Evolutionary conservation across 2,329 filamentous ascomycete species (phyloP).

Genomic region (Tolypocladium amazonense): DNA sequence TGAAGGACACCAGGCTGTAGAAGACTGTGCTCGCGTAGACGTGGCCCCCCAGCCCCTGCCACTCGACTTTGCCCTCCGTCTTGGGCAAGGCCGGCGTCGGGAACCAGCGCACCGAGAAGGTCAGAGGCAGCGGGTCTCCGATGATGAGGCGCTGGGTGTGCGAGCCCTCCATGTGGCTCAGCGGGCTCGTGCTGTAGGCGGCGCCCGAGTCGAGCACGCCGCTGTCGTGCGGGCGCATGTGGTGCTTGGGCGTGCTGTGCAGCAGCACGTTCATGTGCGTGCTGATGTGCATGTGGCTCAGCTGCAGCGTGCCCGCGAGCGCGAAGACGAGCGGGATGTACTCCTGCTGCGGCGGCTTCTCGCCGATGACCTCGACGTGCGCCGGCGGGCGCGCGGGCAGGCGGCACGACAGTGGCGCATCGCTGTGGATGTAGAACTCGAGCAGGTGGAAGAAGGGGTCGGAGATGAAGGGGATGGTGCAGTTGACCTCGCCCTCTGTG

Average conservation of each 20-base stretch:
- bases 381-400: slow-evolving; percentile 65
- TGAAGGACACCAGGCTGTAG: slow-evolving; percentile 49
- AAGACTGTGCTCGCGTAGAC: slow-evolving; percentile 54
- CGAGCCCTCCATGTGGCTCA: slow-evolving; percentile 46
- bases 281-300: slow-evolving; percentile 81
- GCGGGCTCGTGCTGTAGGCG: slow-evolving; percentile 73
- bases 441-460: slow-evolving; percentile 80
- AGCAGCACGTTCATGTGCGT: slow-evolving; percentile 84
- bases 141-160: slow-evolving; percentile 63
- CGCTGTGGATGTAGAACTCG: slow-evolving; percentile 97
- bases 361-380: slow-evolving; percentile 44
- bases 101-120: slow-evolving; percentile 80
- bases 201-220: slow-evolving; percentile 80
- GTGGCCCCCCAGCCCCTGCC: slow-evolving; percentile 54
- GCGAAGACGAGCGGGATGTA: slow-evolving; percentile 84
- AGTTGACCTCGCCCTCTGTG: slow-evolving; percentile 70
- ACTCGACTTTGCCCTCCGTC: slow-evolving; percentile 54
- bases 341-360: slow-evolving; percentile 37
- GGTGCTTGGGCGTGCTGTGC: slow-evolving; percentile 56
- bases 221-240: slow-evolving; percentile 51
- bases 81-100: slow-evolving; percentile 60
- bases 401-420: slow-evolving; percentile 85
- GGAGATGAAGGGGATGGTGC: slow-evolving; percentile 66
- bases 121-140: slow-evolving; percentile 71
- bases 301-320: slow-evolving; percentile 77